Conservation (phyloP, 2,329 filamentous ascomycete species). For the Emmonsiellopsis sp. region DNA sequence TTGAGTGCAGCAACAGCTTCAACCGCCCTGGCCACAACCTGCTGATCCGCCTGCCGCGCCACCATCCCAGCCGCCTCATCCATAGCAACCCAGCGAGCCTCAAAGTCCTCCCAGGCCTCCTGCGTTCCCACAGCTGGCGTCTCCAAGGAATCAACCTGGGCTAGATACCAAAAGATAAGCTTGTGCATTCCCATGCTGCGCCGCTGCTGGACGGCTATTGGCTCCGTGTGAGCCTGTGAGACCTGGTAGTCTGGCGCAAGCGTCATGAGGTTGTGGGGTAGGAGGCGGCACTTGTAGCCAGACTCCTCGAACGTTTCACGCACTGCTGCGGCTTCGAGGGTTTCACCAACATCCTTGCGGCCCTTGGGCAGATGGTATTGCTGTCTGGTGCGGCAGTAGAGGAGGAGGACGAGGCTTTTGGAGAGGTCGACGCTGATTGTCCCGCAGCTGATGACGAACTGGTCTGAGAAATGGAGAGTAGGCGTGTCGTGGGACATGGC, state of each 20-base stretch:
- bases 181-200: conserved; percentile 2
- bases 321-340: conserved; percentile 14
- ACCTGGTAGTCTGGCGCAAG: background rate
- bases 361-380: conserved; percentile 19
- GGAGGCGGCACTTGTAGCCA: conserved; percentile 4
- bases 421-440: conserved; percentile 11
- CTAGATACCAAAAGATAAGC: conserved; percentile 13
- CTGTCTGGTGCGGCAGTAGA: conserved; percentile 6
- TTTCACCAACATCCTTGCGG: conserved; percentile 18
- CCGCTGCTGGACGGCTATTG: conserved; percentile 3
- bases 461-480: conserved; percentile 7
- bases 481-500: background rate
- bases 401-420: conserved; percentile 8
- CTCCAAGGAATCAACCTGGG: conserved; percentile 5
- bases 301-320: conserved; percentile 21
- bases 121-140: conserved; percentile 9
- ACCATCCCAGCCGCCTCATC: conserved; percentile 10
- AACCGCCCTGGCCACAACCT: background rate
- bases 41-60: conserved; percentile 7
- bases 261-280: conserved; percentile 3
- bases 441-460: conserved; percentile 13
- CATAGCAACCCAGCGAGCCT: conserved; percentile 7
- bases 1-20: background rate
- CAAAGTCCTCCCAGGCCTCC: conserved; percentile 12
- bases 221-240: conserved; percentile 3